Evolutionary conservation across 495 filamentous ascomycete genomes (phyloP).

Genomic region (Talaromyces ruber): DNA sequence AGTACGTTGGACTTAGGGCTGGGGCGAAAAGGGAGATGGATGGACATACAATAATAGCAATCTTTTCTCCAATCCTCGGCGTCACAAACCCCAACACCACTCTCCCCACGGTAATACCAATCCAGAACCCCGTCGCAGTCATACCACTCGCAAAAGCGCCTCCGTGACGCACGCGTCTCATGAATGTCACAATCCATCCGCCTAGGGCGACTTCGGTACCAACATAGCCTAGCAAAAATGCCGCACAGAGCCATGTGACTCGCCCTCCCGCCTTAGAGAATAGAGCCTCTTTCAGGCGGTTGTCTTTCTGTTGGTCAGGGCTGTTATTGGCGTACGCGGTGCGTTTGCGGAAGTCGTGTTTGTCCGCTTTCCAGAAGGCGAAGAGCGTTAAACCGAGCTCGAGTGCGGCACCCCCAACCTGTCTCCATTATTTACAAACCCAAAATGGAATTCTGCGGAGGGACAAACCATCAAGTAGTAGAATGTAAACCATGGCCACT

Average conservation of each 20-base stretch:
- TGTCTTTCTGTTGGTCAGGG: conserved; percentile 33
- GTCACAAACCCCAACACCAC: conserved; percentile 57
- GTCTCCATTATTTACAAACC: not conserved
- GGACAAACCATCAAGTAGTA: conserved; percentile 48
- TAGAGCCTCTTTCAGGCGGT: conserved; percentile 45
- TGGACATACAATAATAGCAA: conserved; percentile 39
- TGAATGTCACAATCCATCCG: conserved; percentile 61
- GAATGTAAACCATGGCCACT: conserved; percentile 46
- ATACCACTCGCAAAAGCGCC: conserved; percentile 49
- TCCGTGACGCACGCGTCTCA: conserved; percentile 50
- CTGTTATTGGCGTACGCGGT: conserved; percentile 16
- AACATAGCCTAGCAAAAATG: conserved; percentile 74
- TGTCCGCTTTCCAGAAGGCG: conserved; percentile 65
- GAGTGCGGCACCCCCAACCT: conserved; percentile 54
- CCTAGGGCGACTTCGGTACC: conserved; percentile 81
- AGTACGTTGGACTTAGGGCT: no score
- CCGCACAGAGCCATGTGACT: conserved; percentile 67
- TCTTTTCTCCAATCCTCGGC: conserved; percentile 49
- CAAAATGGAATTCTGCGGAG: not conserved
- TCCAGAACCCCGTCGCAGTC: conserved; percentile 59
- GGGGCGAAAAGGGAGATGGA: not conserved
- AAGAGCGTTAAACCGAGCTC: conserved; percentile 45
- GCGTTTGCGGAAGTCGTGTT: conserved; percentile 46
- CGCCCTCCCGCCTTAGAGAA: conserved; percentile 31
- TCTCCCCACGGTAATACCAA: conserved; percentile 54